Evolutionary conservation across 768 basidiomycete genomes (phyloP).

Genomic region (Polyporus arcularius): DNA sequence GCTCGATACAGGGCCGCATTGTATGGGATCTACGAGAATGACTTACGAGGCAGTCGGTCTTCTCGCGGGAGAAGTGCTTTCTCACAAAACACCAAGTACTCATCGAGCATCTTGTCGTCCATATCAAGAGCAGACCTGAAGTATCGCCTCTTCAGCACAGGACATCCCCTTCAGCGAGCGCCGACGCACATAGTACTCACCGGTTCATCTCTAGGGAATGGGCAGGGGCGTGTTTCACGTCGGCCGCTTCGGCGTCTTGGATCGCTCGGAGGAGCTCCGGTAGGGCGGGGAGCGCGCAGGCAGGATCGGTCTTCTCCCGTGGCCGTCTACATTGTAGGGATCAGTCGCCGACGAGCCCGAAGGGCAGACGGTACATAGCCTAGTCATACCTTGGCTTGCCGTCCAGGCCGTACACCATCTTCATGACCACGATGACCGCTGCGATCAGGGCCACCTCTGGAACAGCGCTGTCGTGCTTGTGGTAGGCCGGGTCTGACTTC

Average conservation of each 20-base stretch:
- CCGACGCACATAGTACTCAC: conserved; percentile 39
- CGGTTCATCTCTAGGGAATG: conserved; percentile 47
- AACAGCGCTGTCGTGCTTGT: conserved; percentile 64
- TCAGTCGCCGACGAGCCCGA: background rate
- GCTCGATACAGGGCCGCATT: background rate
- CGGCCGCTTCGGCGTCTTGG: conserved; percentile 37
- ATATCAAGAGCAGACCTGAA: conserved; percentile 56
- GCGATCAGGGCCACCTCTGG: conserved; percentile 67
- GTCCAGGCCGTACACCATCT: conserved; percentile 86
- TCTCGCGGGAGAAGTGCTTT: conserved; percentile 41
- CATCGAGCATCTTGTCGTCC: conserved; percentile 53
- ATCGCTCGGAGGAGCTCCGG: conserved; percentile 50
- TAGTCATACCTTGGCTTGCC: conserved; percentile 54
- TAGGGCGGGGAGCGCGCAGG: conserved; percentile 55
- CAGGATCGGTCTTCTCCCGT: conserved; percentile 52
- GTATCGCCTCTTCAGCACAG: conserved; percentile 3
- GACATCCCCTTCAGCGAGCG: conserved; percentile 1
- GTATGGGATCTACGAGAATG: background rate
- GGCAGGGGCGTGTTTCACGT: conserved; percentile 33
- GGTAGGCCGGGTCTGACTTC: conserved; percentile 42
- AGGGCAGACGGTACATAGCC: background rate
- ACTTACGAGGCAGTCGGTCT: conserved; percentile 17
- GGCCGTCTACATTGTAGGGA: conserved; percentile 40
- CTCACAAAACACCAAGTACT: conserved; percentile 68
- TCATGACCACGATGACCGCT: conserved; percentile 67